phyloP scores from a whole-genome alignment of 1,284 basidiomycete species.

The Pseudozyma tsukubaensis region DNA sequence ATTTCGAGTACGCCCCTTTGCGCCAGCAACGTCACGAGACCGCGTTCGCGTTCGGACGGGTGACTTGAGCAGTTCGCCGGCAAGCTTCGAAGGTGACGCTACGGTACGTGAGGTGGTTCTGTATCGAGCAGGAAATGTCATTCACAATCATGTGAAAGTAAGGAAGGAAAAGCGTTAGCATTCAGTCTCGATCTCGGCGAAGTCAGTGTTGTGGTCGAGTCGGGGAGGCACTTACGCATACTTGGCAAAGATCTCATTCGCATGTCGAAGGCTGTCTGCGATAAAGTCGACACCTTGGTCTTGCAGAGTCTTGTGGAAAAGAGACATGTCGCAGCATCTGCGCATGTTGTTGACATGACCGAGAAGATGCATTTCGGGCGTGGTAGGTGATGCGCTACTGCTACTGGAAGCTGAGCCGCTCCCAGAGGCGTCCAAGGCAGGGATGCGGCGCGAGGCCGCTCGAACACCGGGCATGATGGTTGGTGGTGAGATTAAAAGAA shows the following conservation, averaged over 20 bases:
- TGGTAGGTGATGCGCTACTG: slow-evolving; percentile 20
- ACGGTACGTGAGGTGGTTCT: slow-evolving; percentile 38
- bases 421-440: slow-evolving; percentile 17
- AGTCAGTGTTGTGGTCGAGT: too few species aligned
- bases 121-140: too few species aligned
- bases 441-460: slow-evolving; percentile 36
- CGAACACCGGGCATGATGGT: slow-evolving; percentile 35
- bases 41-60: slow-evolving; percentile 49
- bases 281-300: slow-evolving; percentile 47
- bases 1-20: slow-evolving; percentile 12
- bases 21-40: slow-evolving; percentile 9
- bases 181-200: too few species aligned
- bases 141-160: too few species aligned
- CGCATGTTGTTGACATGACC: slow-evolving; percentile 53
- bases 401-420: slow-evolving; percentile 27
- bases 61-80: slow-evolving; percentile 56
- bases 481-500: background rate
- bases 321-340: slow-evolving; percentile 52
- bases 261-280: slow-evolving; percentile 43
- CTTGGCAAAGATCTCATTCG: slow-evolving; percentile 47
- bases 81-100: slow-evolving; percentile 49
- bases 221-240: slow-evolving; percentile 40
- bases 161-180: too few species aligned
- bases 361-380: slow-evolving; percentile 39
- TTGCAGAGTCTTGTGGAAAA: slow-evolving; percentile 36